Evolutionary conservation across 1,139 yeast species (phyloP).

Genomic region (Dujonia santamariae): DNA sequence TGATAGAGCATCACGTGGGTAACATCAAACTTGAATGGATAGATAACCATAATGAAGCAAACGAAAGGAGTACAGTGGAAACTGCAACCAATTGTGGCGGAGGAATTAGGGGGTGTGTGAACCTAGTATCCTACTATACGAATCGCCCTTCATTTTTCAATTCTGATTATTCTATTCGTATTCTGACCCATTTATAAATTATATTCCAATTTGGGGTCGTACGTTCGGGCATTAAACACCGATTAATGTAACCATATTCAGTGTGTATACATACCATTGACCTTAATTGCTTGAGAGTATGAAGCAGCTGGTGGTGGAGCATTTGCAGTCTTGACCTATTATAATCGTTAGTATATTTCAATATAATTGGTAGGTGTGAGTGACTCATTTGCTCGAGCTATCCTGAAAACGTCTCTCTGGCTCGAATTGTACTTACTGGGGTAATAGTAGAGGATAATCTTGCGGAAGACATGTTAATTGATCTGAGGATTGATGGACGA

Average conservation of each 20-base stretch:
- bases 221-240: neutral
- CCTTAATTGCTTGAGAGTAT: constrained; percentile 91
- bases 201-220: no score
- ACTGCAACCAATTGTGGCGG: no score
- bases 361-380: neutral
- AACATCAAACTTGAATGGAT: no score
- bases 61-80: no score
- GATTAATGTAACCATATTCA: neutral
- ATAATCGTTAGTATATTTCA: constrained; percentile 21
- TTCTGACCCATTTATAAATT: no score
- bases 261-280: constrained; percentile 51
- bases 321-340: constrained; percentile 57
- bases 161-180: no score
- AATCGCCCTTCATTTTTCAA: no score
- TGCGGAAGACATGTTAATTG: constrained; percentile 21
- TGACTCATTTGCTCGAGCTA: neutral
- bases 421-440: constrained; percentile 34
- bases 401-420: neutral
- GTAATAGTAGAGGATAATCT: constrained; percentile 44
- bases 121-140: no score
- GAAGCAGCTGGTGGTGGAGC: constrained; percentile 98
- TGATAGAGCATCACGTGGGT: no score
- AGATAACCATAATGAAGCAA: no score
- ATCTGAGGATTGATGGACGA: constrained; percentile 19
- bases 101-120: no score